A percentile compares a stretch with the other conserved stretches of the same genome.
phyloP scores from a whole-genome alignment of 257 asterid species.

The Solanum peruvianum region DNA sequence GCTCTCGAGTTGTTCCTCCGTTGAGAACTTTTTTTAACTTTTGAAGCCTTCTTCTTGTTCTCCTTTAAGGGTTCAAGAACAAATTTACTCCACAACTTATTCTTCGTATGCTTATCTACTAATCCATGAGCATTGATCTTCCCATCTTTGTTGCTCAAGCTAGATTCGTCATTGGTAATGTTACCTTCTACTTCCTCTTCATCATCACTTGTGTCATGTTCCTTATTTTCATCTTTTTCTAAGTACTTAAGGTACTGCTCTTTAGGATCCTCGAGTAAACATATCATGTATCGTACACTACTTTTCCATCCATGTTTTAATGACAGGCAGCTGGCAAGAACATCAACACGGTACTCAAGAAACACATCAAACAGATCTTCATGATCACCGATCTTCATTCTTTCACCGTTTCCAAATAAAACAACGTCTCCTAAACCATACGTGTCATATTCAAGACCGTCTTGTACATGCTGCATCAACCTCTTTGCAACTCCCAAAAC shows the following conservation, averaged over 20 bases:
- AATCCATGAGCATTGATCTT: background rate
- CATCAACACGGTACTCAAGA: constrained; percentile 23
- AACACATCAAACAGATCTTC: constrained; percentile 33
- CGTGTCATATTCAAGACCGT: background rate
- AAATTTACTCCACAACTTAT: constrained; percentile 7
- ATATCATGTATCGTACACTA: constrained; percentile 2
- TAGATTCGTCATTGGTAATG: background rate
- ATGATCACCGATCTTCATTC: constrained; percentile 37
- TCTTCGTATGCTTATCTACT: background rate
- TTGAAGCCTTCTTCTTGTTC: constrained; percentile 3
- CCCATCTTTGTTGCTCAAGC: background rate
- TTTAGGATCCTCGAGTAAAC: constrained; percentile 28
- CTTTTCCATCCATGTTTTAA: constrained; percentile 27
- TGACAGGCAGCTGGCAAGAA: constrained; percentile 15
- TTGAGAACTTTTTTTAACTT: background rate
- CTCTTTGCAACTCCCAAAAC: constrained; percentile 19
- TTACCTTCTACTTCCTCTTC: background rate
- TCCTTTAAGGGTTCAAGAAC: constrained; percentile 1
- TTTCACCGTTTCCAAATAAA: constrained; percentile 32
- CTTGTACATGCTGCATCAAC: constrained; percentile 18
- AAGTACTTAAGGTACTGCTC: constrained; percentile 10
- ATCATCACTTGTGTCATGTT: background rate
- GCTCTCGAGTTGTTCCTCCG: background rate
- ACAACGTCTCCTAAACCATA: constrained; percentile 44
- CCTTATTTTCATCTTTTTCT: background rate